These are phyloP conservation scores for Heterotrichella gracilis DNA, from an alignment of 352 stramenopile genomes.

Conservation along the genomic window DNA sequence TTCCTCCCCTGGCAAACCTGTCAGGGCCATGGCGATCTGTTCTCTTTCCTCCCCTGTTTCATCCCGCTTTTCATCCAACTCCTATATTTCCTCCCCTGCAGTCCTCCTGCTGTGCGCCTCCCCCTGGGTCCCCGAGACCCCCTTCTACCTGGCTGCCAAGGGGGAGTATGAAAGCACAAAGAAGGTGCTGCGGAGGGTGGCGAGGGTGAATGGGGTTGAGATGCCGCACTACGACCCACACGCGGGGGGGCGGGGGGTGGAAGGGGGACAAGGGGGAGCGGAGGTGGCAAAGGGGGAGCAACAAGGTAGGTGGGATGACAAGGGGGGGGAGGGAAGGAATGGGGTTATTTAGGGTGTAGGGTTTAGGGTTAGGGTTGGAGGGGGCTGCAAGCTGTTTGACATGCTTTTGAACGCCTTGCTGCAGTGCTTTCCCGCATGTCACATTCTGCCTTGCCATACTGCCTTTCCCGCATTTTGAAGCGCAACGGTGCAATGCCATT, in stretches of 20 bases:
- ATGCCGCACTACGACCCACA: not conserved
- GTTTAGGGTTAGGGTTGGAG: too few species aligned
- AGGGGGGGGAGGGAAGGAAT: not conserved
- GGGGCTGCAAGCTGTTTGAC: too few species aligned
- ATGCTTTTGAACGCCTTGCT: too few species aligned
- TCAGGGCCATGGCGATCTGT: too few species aligned
- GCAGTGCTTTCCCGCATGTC: too few species aligned
- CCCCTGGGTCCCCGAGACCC: constrained; percentile 13
- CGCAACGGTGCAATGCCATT: too few species aligned
- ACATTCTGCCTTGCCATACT: too few species aligned
- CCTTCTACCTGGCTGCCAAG: constrained; percentile 8
- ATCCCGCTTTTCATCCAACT: too few species aligned
- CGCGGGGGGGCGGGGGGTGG: not conserved
- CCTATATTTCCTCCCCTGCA: too few species aligned
- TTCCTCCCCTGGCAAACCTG: too few species aligned
- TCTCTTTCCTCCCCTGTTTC: too few species aligned
- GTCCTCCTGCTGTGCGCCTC: constrained; percentile 14
- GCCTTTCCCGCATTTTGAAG: too few species aligned
- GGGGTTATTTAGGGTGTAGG: not conserved
- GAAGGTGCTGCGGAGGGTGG: constrained; percentile 11
- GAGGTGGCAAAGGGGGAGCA: not conserved
- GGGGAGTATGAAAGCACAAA: constrained; percentile 13
- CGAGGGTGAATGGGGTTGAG: constrained; percentile 11
- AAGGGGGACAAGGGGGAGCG: not conserved
- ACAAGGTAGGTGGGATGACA: not conserved